Evolutionary conservation across 2,329 filamentous ascomycete genomes (phyloP).

Genomic region (Fusarium paranaense): DNA sequence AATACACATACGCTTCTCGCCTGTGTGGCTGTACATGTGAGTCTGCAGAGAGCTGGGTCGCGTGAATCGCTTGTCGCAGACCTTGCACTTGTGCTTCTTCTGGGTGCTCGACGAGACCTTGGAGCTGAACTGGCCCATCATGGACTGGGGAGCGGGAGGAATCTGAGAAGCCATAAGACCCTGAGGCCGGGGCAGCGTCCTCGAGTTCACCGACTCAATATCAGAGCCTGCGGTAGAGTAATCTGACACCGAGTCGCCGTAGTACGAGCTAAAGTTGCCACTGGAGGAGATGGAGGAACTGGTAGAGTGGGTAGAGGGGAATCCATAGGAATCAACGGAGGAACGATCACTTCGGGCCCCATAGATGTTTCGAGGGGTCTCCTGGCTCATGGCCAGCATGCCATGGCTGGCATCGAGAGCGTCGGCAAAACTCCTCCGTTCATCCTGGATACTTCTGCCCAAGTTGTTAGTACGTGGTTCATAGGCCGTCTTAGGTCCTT

Average conservation of each 20-base stretch:
- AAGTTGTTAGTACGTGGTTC: constrained; percentile 23
- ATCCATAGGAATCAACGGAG: constrained; percentile 89
- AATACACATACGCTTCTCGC: constrained; percentile 92
- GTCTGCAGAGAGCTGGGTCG: constrained; percentile 94
- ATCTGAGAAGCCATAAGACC: constrained; percentile 70
- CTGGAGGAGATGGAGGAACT: constrained; percentile 92
- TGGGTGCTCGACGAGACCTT: constrained; percentile 95
- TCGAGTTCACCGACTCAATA: constrained; percentile 81
- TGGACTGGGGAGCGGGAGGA: constrained; percentile 89
- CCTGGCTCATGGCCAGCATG: constrained; percentile 96
- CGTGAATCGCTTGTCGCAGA: constrained; percentile 98
- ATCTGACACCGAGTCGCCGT: constrained; percentile 88
- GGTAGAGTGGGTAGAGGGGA: constrained; percentile 84
- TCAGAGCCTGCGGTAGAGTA: constrained; percentile 92
- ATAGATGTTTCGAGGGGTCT: constrained; percentile 92
- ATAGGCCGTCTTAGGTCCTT: neutral
- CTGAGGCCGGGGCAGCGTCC: constrained; percentile 85
- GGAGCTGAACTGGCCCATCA: constrained; percentile 99
- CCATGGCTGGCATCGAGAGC: constrained; percentile 92
- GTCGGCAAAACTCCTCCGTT: constrained; percentile 82
- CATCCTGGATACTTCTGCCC: constrained; percentile 51
- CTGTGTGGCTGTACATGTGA: constrained; percentile 98
- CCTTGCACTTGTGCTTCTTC: constrained; percentile 99
- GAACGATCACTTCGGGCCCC: constrained; percentile 75
- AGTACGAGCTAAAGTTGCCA: constrained; percentile 85